Percentiles rank a stretch among this genome's conserved stretches.
phyloP scores from a whole-genome alignment of 2,329 filamentous ascomycete species.

The Ophiobolus disseminans region DNA sequence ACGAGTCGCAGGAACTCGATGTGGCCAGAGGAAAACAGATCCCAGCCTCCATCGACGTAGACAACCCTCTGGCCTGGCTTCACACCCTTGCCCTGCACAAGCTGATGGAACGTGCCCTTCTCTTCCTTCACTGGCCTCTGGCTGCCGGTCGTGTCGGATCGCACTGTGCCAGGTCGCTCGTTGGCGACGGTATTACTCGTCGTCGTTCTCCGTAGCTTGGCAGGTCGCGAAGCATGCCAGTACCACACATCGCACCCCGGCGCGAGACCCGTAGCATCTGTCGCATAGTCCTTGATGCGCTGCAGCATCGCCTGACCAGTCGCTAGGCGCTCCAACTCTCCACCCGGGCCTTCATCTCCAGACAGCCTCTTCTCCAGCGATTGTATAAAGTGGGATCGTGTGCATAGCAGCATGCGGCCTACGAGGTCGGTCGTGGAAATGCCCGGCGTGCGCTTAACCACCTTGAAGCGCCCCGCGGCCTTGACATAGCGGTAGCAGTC shows the following conservation, averaged over 20 bases:
- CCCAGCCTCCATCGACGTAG: slow-evolving; percentile 96
- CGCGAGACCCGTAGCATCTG: slow-evolving; percentile 78
- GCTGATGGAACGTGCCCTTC: slow-evolving; percentile 68
- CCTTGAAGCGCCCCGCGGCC: slow-evolving; percentile 89
- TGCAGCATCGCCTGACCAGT: slow-evolving; percentile 74
- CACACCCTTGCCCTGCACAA: slow-evolving; percentile 75
- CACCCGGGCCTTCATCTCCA: slow-evolving; percentile 76
- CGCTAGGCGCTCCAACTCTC: slow-evolving; percentile 68
- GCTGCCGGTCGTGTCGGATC: slow-evolving; percentile 44
- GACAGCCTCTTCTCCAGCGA: slow-evolving; percentile 73
- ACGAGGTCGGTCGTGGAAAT: slow-evolving; percentile 99
- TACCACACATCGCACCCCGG: slow-evolving; percentile 87
- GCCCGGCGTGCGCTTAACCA: slow-evolving; percentile 93
- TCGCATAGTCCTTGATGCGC: slow-evolving; percentile 84
- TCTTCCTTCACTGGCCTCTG: slow-evolving; percentile 57
- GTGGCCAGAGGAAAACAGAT: slow-evolving; percentile 94
- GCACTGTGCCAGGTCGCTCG: slow-evolving; percentile 28
- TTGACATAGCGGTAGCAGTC: slow-evolving; percentile 99
- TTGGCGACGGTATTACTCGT: slow-evolving; percentile 27
- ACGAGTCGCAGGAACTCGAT: slow-evolving; percentile 92
- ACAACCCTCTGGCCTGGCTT: slow-evolving; percentile 82
- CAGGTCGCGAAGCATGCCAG: slow-evolving; percentile 68
- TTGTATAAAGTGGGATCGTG: slow-evolving; percentile 90
- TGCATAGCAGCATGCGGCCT: slow-evolving; percentile 95
- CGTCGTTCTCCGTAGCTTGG: slow-evolving; percentile 45